Base-by-base conservation (phyloP, 352 stramenopile genomes). In the Elongisporangium prolatum region DNA sequence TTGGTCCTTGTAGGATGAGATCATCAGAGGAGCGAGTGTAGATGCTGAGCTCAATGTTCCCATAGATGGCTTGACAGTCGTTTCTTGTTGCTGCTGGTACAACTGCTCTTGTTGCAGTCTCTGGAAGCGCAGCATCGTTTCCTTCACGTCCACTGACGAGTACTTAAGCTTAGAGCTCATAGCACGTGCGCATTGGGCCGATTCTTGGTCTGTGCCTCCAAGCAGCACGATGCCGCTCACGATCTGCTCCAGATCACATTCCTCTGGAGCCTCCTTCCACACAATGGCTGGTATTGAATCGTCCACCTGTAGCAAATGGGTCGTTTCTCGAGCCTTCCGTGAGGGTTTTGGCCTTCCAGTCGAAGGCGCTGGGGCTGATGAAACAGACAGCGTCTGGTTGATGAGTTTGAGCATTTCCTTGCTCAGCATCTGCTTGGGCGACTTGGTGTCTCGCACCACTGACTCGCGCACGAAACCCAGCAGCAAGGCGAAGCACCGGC, bases 381-480 rank as follows among this genome's bases (percentile, higher is more conserved):
- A 34, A 34, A 34, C 24, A 34, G 24, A 34, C 4, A 34, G 24
- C 24, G 24, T 7, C 24, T 75, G 61, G 0, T 64, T 51, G 7
- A 82, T 50, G 24, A 82, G 59, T 17, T 57, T 59, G 20, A 86
- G 9, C 17, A 71, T 52, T 52, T 87, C 79, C 37, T 86, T 89
- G 58, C 79, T 88, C 11, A 86, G 38, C 34, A 48, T 71, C 52
- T 86, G 80, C 57, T 88, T 88, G 1, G 62, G 53, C 5, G 77
- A 82, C 52, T 89, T 89, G 9, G 70, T 81, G 37, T 90, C 80
- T 21, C 66, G 65, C 38, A 74, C 22, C 34, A 90, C 67, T 1
- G 74, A 62, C 21, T 87, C 80, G 3, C 67, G 70, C 28, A 88
- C 63, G 1, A 86, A 57, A 8, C 59, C 50, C 1, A 88, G 24